phyloP scores from a whole-genome alignment of 345 rosid species.

The Cardamine occulta region DNA sequence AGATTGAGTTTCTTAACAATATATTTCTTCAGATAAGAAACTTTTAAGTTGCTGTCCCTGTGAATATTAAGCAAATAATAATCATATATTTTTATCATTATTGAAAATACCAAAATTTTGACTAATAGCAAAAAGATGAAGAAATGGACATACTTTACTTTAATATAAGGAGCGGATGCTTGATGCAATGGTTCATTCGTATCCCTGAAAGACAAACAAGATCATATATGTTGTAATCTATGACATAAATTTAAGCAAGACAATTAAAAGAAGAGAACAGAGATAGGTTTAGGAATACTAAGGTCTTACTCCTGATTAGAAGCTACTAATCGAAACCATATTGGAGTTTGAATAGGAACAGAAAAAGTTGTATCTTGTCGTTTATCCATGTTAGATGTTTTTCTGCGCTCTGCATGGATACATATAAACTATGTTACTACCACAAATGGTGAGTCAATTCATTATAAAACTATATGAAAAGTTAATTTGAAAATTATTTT shows the following conservation, averaged over 20 bases:
- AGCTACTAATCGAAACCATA: too few species aligned
- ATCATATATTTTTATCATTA: background rate
- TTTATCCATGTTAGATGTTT: too few species aligned
- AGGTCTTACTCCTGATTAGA: too few species aligned
- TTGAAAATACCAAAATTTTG: background rate
- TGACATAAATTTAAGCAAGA: too few species aligned
- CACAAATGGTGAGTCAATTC: background rate
- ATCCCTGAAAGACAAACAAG: background rate
- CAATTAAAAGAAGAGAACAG: too few species aligned
- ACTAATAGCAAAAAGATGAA: background rate
- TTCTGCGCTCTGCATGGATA: background rate
- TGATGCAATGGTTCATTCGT: background rate
- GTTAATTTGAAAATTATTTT: too few species aligned
- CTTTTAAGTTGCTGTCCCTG: background rate
- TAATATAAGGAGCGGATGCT: background rate
- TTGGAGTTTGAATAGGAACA: too few species aligned
- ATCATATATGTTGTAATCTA: too few species aligned
- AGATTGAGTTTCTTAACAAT: background rate
- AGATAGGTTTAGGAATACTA: too few species aligned
- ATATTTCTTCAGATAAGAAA: background rate
- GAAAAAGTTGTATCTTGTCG: too few species aligned
- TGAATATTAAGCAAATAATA: background rate
- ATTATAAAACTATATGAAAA: too few species aligned
- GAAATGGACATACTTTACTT: background rate
- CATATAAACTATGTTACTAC: too few species aligned